phyloP scores from a whole-genome alignment of 73 alveolate genomes.

The Breviolum minutum region DNA sequence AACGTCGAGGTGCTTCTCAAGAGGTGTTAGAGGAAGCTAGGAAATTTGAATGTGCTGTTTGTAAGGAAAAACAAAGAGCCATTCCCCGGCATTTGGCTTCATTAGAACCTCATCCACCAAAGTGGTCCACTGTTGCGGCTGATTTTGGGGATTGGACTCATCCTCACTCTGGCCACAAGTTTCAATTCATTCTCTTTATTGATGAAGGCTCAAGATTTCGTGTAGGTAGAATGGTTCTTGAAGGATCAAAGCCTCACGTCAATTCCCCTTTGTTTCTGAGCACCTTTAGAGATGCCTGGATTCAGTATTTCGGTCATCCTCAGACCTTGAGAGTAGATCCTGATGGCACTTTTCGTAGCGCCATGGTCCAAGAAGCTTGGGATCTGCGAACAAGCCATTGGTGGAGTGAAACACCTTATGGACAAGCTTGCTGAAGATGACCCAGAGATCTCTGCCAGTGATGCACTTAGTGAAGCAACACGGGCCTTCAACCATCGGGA shows the following conservation, averaged over 20 bases:
- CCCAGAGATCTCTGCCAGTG: background rate
- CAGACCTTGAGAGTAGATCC: background rate
- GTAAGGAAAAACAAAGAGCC: background rate
- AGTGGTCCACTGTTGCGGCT: background rate
- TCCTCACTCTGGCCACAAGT: background rate
- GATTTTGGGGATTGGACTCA: background rate
- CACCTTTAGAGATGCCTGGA: background rate
- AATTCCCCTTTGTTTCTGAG: background rate
- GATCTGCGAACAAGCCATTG: background rate
- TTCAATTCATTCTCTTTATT: background rate
- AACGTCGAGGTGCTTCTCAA: background rate
- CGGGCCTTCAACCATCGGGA: background rate
- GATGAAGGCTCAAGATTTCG: conserved; percentile 8
- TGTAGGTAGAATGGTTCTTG: background rate
- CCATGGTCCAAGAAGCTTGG: background rate
- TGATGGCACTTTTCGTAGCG: background rate
- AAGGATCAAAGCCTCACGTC: background rate
- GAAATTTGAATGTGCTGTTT: background rate
- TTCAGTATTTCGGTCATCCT: background rate
- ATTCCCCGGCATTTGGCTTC: background rate
- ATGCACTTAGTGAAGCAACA: background rate
- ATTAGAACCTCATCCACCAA: background rate
- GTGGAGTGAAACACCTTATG: background rate
- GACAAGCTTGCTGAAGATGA: background rate
- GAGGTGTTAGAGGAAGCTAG: background rate